Evolutionary conservation across 306 rosid genomes (phyloP), one percentile per base, ranked within the genome.

Genomic region (Castanea sativa): DNA sequence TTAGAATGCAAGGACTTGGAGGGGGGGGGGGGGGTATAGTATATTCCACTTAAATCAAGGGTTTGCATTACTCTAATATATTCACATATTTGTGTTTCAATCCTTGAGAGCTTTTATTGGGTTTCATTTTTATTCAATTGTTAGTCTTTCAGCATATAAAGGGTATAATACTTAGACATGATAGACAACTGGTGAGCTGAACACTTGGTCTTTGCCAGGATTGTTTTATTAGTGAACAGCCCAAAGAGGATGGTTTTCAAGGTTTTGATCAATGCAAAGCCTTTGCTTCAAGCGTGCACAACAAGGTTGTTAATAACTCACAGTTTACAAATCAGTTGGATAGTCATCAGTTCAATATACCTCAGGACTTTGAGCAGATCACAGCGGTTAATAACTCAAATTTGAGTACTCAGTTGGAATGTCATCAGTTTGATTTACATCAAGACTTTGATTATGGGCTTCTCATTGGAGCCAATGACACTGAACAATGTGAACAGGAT

Each of bases 151-250:
- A 43, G 43, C 32, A 10, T 73, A 12, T 29, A 29, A 63, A 63
- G 15, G 35, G 49, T 73, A 41, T 41, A 8, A 41, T 41, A 8
- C 45, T 41, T 41, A 7, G 45, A 41, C 45, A 41, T 8, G 70
- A 63, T 73, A 6, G 73, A 81, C 73, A 68, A 56, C 73, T 77
- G 67, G 74, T 55, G 51, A 49, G 68, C 69, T 27, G 8, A 29
- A 63, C 80, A 20, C 65, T 82, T 74, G 51, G 71, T 78, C 58
- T 83, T 52, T 85, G 78, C 85, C 97, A 94, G 97, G 91, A 90
- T 58, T 80, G 80, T 81, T 84, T 78, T 75, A 82, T 82, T 81
- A 87, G 76, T 79, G 84, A 83, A 55, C 88, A 56, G 49, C 89
- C 84, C 53, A 88, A 73, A 58, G 83, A 83, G 77, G 88, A 64